Evolutionary conservation across 768 basidiomycete genomes (phyloP), one percentile per base, ranked within the genome.

Genomic region (Xanthoconium purpureum): DNA sequence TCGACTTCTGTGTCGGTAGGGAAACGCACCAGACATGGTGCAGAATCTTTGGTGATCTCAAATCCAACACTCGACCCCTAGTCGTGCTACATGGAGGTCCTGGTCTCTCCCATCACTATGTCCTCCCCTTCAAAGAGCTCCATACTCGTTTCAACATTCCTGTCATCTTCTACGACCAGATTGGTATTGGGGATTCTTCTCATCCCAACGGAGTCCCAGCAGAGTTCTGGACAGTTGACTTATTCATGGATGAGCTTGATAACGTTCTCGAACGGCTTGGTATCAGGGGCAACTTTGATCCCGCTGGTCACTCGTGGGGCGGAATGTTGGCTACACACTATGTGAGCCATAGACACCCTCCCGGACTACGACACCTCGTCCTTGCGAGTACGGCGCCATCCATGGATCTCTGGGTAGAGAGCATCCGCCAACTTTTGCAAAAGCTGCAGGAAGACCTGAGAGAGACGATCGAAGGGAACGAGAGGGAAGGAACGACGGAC

Each of bases 301-400:
- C 84, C 2, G 57, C 77, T 2, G 83, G 84, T 0, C 83, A 84
- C 47, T 82, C 80, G 6, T 83, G 82, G 82, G 84, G 83, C 13
- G 81, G 78, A 1, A 80, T 81, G 68, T 70, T 84, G 7, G 80
- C 71, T 0, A 56, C 69, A 6, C 73, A 78, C 42, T 79, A 75
- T 47, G 77, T 63, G 6, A 66, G 73, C 35, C 12, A 67, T 11
- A 67, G 70, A 11, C 68, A 75, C 17, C 79, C 78, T 1, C 20
- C 49, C 0, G 77, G 77, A 1, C 55, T 80, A 10, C 72, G 66
- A 43, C 73, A 64, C 7, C 58, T 75, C 3, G 65, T 75, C 20
- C 61, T 75, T 18, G 63, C 67, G 6, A 75, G 71, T 35, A 62
- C 71, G 0, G 67, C 71, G 0, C 69, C 71, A 11, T 72, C 71